A percentile compares a stretch with the other conserved stretches of the same genome.
Conservation (phyloP, 257 asterid species). For the Solanum pennellii region DNA sequence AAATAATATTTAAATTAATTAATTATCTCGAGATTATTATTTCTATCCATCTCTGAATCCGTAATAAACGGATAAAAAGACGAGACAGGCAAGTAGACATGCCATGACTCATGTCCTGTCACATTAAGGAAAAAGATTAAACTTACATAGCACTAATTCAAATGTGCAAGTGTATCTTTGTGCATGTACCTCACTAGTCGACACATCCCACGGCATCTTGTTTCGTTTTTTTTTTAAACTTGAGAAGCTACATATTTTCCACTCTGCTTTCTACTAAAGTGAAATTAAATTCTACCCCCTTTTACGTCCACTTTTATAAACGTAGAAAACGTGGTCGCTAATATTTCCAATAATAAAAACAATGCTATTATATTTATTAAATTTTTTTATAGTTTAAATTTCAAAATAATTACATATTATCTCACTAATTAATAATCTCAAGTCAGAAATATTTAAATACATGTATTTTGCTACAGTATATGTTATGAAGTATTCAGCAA, state of each 20-base stretch:
- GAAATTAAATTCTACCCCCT: not conserved
- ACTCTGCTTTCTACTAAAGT: not conserved
- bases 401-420: too few relatives aligned
- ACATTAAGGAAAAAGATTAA: not conserved
- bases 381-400: too few relatives aligned
- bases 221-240: not conserved
- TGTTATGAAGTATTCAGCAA: too few relatives aligned
- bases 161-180: not conserved
- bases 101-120: too few relatives aligned
- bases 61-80: not conserved
- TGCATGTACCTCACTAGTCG: not conserved
- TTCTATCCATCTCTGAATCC: rapidly evolving
- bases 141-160: not conserved
- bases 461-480: not conserved
- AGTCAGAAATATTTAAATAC: too few relatives aligned
- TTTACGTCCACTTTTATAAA: not conserved
- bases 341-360: not conserved
- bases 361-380: not conserved
- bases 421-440: not conserved
- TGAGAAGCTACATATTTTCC: not conserved
- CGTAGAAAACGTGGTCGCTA: not conserved
- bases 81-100: not conserved
- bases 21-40: too few relatives aligned
- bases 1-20: too few relatives aligned
- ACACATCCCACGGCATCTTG: not conserved